Conservation (phyloP, 345 rosid species). For the Adansonia digitata region DNA sequence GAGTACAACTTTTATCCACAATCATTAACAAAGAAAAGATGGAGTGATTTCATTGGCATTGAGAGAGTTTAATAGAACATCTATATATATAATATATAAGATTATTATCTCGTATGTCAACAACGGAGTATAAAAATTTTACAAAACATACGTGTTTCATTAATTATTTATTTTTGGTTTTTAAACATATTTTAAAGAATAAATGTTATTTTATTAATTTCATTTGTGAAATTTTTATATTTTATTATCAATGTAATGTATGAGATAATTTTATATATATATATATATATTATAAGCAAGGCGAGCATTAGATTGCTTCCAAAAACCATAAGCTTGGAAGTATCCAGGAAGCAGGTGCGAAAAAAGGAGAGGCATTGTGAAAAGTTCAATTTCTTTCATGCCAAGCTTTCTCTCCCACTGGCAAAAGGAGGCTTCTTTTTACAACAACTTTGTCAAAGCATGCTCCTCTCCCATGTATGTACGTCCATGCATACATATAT, state of each 20-base stretch:
- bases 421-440: neutral
- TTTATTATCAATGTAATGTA: no score
- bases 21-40: neutral
- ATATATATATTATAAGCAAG: conserved; percentile 7
- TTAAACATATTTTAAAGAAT: no score
- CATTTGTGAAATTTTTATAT: no score
- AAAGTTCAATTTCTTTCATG: conserved; percentile 40
- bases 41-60: neutral
- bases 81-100: no score
- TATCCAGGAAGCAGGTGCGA: neutral
- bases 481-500: neutral
- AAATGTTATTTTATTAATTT: no score
- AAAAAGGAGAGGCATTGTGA: conserved; percentile 9
- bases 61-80: neutral
- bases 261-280: no score
- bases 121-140: no score
- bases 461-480: neutral
- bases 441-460: neutral
- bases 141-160: no score
- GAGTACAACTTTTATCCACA: neutral
- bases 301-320: neutral
- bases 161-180: no score
- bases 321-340: conserved; percentile 27
- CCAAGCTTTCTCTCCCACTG: conserved; percentile 31
- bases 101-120: no score